Evolutionary conservation across 352 stramenopile species (phyloP).

Genomic region (Phytophthora hibernalis): DNA sequence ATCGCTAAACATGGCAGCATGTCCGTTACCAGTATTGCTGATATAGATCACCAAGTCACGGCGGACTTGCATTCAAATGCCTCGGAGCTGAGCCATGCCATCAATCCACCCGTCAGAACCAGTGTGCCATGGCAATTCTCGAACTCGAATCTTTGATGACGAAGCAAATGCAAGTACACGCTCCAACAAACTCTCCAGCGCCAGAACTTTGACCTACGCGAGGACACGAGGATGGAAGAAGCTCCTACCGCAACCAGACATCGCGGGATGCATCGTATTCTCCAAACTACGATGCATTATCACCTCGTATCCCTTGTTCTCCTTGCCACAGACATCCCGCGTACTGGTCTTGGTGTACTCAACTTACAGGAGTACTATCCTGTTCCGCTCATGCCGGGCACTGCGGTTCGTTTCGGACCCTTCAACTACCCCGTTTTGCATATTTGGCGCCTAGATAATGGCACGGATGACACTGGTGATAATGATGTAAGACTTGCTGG

Average conservation of each 20-base stretch:
- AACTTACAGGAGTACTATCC: conserved; percentile 37
- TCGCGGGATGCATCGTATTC: conserved; percentile 35
- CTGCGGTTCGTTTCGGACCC: conserved; percentile 47
- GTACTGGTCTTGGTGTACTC: conserved; percentile 46
- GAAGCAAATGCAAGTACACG: background rate
- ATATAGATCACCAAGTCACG: background rate
- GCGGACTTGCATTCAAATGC: background rate
- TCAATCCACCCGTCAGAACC: background rate
- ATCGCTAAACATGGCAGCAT: background rate
- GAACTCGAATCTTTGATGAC: background rate
- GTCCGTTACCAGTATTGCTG: background rate
- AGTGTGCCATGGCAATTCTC: background rate
- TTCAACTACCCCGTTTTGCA: conserved; percentile 58
- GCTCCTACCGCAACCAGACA: conserved; percentile 33
- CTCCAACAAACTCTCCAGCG: background rate
- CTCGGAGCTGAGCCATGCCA: conserved; percentile 3
- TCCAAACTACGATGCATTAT: conserved; percentile 43
- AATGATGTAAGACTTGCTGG: conserved; percentile 8
- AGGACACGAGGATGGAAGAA: conserved; percentile 17
- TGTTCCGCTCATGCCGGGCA: conserved; percentile 33
- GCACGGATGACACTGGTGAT: conserved; percentile 3
- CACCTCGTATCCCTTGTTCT: conserved; percentile 49
- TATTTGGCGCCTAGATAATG: conserved; percentile 20
- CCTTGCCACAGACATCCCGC: conserved; percentile 56
- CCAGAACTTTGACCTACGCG: conserved; percentile 1